Percentiles rank a stretch among this genome's conserved stretches.
Evolutionary conservation across 2,329 filamentous ascomycete species (phyloP).

Genomic region (Ambrosiella xylebori): DNA sequence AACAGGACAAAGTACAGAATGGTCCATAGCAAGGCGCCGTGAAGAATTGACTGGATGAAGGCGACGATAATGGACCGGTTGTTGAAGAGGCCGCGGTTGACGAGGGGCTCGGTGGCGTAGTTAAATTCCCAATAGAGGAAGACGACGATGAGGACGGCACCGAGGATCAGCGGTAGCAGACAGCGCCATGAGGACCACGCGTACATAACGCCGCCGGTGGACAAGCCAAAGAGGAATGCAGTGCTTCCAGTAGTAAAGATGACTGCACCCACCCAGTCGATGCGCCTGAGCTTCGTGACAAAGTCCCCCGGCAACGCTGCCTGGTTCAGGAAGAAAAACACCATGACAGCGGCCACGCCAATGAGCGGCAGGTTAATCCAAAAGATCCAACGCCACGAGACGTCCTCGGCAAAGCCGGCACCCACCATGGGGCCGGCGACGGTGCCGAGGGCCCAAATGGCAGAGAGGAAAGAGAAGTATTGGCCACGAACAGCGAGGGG

Average conservation of each 20-base stretch:
- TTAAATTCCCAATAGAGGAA: conserved; percentile 39
- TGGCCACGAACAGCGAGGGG: conserved; percentile 25
- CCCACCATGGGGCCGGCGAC: conserved; percentile 17
- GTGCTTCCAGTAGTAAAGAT: conserved; percentile 43
- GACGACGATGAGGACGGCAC: conserved; percentile 29
- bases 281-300: conserved; percentile 16
- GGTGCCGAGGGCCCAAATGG: conserved; percentile 41
- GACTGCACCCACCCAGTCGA: conserved; percentile 46
- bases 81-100: conserved; percentile 27
- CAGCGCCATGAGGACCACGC: conserved; percentile 45
- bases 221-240: conserved; percentile 28
- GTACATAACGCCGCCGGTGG: conserved; percentile 45
- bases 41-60: conserved; percentile 35
- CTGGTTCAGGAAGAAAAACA: conserved; percentile 18
- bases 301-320: conserved; percentile 14
- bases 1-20: conserved; percentile 35
- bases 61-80: conserved; percentile 31
- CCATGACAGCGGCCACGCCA: conserved; percentile 15
- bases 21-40: conserved; percentile 39
- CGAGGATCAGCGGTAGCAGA: conserved; percentile 42
- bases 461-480: conserved; percentile 23
- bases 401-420: conserved; percentile 16
- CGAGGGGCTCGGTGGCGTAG: conserved; percentile 32
- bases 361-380: conserved; percentile 22
- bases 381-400: conserved; percentile 21